Conservation (phyloP, 805 yeast species). For the Teunomyces aglyptinius region DNA sequence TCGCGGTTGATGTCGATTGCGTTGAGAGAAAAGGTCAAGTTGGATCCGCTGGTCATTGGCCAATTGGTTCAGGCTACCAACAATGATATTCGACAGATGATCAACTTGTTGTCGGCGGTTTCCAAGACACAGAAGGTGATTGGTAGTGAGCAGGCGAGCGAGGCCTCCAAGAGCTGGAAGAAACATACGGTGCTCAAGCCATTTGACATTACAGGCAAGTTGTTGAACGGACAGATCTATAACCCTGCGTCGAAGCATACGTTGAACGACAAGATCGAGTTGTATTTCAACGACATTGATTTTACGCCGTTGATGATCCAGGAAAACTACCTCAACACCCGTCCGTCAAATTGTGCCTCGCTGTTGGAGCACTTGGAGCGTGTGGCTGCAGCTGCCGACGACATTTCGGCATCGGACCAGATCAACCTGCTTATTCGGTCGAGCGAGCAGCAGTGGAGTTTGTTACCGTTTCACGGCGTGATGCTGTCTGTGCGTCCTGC, state of each 20-base stretch:
- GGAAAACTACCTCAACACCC: slow-evolving; percentile 78
- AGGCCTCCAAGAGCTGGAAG: slow-evolving; percentile 72
- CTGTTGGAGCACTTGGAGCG: slow-evolving; percentile 53
- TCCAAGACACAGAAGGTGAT: slow-evolving; percentile 68
- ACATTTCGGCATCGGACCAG: slow-evolving; percentile 80
- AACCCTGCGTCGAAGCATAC: slow-evolving; percentile 51
- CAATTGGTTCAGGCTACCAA: slow-evolving; percentile 81
- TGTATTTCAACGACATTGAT: slow-evolving; percentile 92
- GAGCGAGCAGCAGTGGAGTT: slow-evolving; percentile 90
- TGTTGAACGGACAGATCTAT: slow-evolving; percentile 60
- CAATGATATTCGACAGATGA: slow-evolving; percentile 92
- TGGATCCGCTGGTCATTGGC: slow-evolving; percentile 79
- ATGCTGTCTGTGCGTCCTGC: slow-evolving; percentile 83
- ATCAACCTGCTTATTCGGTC: slow-evolving; percentile 82
- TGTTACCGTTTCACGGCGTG: slow-evolving; percentile 87
- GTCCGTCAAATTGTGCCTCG: slow-evolving; percentile 46
- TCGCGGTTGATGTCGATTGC: slow-evolving; percentile 90
- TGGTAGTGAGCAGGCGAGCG: slow-evolving; percentile 59
- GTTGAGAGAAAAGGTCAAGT: slow-evolving; percentile 71
- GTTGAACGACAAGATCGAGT: slow-evolving; percentile 78
- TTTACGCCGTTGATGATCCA: slow-evolving; percentile 95
- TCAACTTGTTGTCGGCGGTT: slow-evolving; percentile 82
- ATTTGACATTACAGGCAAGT: slow-evolving; percentile 77
- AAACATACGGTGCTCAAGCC: slow-evolving; percentile 90
- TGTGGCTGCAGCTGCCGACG: slow-evolving; percentile 78